Evolutionary conservation across 331 rosid genomes (phyloP).

Genomic region (Spiraea crenata): DNA sequence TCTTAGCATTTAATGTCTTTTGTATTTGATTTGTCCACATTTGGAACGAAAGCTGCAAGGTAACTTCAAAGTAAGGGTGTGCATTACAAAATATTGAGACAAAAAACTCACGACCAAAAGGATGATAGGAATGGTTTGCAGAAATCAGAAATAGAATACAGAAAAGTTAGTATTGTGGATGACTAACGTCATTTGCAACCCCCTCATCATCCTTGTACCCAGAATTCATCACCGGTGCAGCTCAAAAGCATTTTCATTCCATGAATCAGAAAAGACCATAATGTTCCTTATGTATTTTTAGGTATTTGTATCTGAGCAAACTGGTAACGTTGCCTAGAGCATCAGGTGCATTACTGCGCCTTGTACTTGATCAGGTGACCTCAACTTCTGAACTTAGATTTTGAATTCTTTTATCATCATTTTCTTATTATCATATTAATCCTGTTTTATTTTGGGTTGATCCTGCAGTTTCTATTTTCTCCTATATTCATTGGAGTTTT

Average conservation of each 20-base stretch:
- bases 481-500: constrained; percentile 78
- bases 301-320: constrained; percentile 89
- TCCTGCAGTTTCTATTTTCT: constrained; percentile 74
- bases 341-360: constrained; percentile 83
- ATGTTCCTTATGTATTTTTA: constrained; percentile 21
- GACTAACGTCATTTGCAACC: constrained; percentile 87
- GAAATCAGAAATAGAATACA: neutral
- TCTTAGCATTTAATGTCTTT: constrained; percentile 84
- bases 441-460: constrained; percentile 16
- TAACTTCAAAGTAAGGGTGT: constrained; percentile 17
- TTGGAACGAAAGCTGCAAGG: constrained; percentile 85
- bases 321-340: constrained; percentile 74
- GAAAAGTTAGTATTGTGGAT: constrained; percentile 11
- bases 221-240: no score
- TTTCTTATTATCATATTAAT: neutral
- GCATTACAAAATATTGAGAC: neutral
- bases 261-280: no score
- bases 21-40: constrained; percentile 99
- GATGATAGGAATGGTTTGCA: neutral
- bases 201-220: constrained; percentile 98
- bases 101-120: neutral
- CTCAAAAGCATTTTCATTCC: no score
- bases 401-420: constrained; percentile 4
- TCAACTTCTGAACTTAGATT: constrained; percentile 6
- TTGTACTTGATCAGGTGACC: constrained; percentile 83